Evolutionary conservation across 176 grass and related monocot species (phyloP), one percentile per base, ranked within the genome.

Genomic region (Ananas comosus): DNA sequence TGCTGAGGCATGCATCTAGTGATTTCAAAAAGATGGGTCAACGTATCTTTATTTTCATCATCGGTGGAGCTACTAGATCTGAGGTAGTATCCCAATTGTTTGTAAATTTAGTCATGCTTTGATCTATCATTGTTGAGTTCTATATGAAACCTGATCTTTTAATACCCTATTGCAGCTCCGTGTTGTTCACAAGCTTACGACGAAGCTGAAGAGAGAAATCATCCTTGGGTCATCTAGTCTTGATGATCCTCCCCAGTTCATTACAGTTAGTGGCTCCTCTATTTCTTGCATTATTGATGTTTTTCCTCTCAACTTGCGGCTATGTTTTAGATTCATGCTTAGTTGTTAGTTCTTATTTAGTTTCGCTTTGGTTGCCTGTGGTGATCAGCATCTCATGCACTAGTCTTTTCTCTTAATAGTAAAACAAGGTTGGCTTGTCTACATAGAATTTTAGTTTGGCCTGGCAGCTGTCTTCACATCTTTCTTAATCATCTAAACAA

Each of bases 211-310:
- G 65, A 81, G 85, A 71, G 87, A 96, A 72, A 88, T 96, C 56
- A 88, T 96, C 56, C 82, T 96, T 47, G 91, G 87, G 27, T 91
- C 87, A 0, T 83, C 91, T 63, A 96, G 91, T 72, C 82, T 96
- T 1, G 85, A 96, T 76, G 85, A 96, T 77, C 91, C 91, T 83
- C 74, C 71, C 11, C 78, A 85, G 53, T 96, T 96, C 79, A 88
- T 96, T 49, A 88, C 82, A 48, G 91, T 96, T 82, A 85, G 87
- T 77, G 13, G n/a, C 49, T 50, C 50, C 11, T 0, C 53, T n/a
- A 17, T 13, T 9, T 29, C n/a, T 66, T 12, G 51, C 33, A 49
- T 69, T 16, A 19, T 51, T 14, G 9, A 50, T 51, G 56, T 61
- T 61, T 61, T 22, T 2, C 16, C 21, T 10, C 21, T 61, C 6